phyloP scores from a whole-genome alignment of 495 filamentous ascomycete genomes.

The Tetracladium setigerum region DNA sequence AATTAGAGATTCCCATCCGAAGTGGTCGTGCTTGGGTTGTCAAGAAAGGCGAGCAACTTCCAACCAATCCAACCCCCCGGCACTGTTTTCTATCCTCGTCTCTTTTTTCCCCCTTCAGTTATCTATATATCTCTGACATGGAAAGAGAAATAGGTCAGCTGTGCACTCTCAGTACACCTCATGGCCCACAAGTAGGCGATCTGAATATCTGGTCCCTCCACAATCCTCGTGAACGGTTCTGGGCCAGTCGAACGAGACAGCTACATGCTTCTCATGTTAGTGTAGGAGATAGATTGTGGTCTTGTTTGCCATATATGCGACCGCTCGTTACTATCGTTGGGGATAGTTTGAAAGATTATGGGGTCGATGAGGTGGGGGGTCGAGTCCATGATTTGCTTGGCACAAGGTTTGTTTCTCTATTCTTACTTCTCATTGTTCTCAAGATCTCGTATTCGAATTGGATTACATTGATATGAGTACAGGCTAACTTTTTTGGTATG shows the following conservation, averaged over 20 bases:
- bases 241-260: slow-evolving; percentile 71
- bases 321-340: slow-evolving; percentile 64
- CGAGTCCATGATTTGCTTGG: slow-evolving; percentile 69
- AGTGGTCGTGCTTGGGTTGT: slow-evolving; percentile 60
- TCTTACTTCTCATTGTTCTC: slow-evolving; percentile 40
- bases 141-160: slow-evolving; percentile 40
- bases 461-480: background rate
- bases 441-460: background rate
- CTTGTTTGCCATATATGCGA: slow-evolving; percentile 65
- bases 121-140: slow-evolving; percentile 6
- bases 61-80: background rate
- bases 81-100: background rate
- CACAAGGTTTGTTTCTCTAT: slow-evolving; percentile 68
- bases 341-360: slow-evolving; percentile 55
- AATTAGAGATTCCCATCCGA: slow-evolving; percentile 43
- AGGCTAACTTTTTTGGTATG: background rate
- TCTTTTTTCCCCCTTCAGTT: background rate
- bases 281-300: slow-evolving; percentile 66
- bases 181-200: slow-evolving; percentile 74
- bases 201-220: slow-evolving; percentile 72
- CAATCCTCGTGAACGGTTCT: slow-evolving; percentile 72
- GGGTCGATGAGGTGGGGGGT: slow-evolving; percentile 43
- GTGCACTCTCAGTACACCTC: slow-evolving; percentile 62
- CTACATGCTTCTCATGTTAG: slow-evolving; percentile 67
- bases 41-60: slow-evolving; percentile 23